Percentiles rank a stretch among this genome's conserved stretches.
Conservation (phyloP, 78 protist species). For the Dictyostelium firmibasis region DNA sequence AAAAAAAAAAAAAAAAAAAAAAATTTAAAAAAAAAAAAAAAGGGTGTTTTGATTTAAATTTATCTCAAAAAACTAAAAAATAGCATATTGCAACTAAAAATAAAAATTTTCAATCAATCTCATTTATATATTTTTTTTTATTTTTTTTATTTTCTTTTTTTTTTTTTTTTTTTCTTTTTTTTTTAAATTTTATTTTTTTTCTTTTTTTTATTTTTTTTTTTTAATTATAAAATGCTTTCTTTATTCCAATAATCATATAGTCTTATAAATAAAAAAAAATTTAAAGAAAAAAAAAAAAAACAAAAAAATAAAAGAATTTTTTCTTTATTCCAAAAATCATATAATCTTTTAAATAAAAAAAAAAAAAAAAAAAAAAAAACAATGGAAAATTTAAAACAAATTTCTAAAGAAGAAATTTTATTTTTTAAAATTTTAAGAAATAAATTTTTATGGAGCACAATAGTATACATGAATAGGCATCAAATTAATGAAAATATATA, state of each 20-base stretch:
- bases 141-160: background rate
- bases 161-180: background rate
- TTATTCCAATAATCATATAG: no score
- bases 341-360: background rate
- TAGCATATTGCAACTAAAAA: no score
- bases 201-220: no score
- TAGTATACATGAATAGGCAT: background rate
- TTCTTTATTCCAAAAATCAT: no score
- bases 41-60: background rate
- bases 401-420: background rate
- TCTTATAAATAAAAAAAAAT: no score
- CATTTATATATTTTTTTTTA: no score
- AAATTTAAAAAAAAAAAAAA: background rate
- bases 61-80: no score
- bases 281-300: no score
- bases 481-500: background rate
- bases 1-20: background rate
- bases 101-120: no score
- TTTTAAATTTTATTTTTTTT: no score
- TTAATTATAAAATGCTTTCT: no score
- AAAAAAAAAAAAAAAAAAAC: background rate
- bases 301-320: no score
- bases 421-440: background rate
- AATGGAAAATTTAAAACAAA: background rate
- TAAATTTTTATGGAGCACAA: background rate